Conservation (phyloP, 148 eudicot genomes). For the Rhododendron vialii region DNA sequence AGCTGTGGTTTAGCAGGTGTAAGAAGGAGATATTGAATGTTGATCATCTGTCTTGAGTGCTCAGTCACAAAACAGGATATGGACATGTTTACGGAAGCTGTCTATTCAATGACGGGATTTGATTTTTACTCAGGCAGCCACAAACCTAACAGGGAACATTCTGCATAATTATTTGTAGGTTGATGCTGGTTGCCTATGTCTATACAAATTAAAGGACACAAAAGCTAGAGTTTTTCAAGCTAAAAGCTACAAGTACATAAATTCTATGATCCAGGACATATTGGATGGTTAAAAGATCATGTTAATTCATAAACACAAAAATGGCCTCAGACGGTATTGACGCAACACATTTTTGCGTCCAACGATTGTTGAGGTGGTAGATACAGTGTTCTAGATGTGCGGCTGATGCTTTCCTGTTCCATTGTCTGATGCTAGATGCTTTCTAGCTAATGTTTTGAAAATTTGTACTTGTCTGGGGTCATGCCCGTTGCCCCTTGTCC, state of each 20-base stretch:
- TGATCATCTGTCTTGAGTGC: neutral
- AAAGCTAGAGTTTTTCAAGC: neutral
- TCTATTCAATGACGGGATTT: neutral
- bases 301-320: neutral
- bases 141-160: neutral
- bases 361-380: neutral
- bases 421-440: neutral
- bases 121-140: neutral
- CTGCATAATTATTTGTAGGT: neutral
- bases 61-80: neutral
- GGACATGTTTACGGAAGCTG: neutral
- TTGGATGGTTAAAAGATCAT: neutral
- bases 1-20: neutral
- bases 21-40: neutral
- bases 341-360: neutral
- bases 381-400: neutral
- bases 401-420: neutral
- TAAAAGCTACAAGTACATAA: neutral
- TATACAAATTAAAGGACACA: neutral
- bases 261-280: neutral
- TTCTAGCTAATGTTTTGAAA: neutral
- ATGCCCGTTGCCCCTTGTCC: neutral
- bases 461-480: neutral
- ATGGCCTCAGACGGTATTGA: neutral
- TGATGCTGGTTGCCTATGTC: neutral